Evolutionary conservation across 78 protist species (phyloP), one percentile per base, ranked within the genome.

Genomic region (Tieghemostelium lacteum): DNA sequence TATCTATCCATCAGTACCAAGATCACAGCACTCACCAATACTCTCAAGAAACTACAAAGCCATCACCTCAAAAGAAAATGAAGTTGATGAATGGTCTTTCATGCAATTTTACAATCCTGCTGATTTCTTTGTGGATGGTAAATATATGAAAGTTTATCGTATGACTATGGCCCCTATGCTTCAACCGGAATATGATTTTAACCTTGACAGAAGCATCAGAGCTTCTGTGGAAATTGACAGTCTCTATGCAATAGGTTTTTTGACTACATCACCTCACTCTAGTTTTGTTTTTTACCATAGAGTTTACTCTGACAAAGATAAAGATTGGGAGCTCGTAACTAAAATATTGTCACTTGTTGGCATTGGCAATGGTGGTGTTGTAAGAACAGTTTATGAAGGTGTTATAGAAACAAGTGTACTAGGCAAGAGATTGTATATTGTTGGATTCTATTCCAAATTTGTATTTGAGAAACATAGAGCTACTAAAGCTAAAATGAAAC

Each of bases 1-100:
- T 60, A 66, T 83, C 28, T 83, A 19, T 69, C 91, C 91, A 69
- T 71, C 55, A 20, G 42, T 83, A 17, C 78, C 91, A 69, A 72
- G 91, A 67, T 29, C 67, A 0, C 52, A 52, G 20, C 91, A 83
- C 58, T 49, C 91, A 7, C 76, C 91, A 40, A 52, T 34, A 20
- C 24, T 55, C 19, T 33, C 52, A 17, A 39, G 65, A 17, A 39
- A 83, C 8, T 42, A 54, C 31, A 55, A 55, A 26, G 3, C 49
- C 34, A 22, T 69, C 8, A 17, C 31, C 22, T 29, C 55, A 0
- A 67, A 70, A 12, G 24, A 36, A 31, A 31, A 26, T 31, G 91
- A 69, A 71, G 52, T 33, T 39, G 78, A 83, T 69, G 64, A 31
- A 20, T 83, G 91, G 91, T 39, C 71, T 20, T 67, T 29, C 31